phyloP scores from a whole-genome alignment of 2,329 filamentous ascomycete genomes.

The Rhexocercosporidium sp. region DNA sequence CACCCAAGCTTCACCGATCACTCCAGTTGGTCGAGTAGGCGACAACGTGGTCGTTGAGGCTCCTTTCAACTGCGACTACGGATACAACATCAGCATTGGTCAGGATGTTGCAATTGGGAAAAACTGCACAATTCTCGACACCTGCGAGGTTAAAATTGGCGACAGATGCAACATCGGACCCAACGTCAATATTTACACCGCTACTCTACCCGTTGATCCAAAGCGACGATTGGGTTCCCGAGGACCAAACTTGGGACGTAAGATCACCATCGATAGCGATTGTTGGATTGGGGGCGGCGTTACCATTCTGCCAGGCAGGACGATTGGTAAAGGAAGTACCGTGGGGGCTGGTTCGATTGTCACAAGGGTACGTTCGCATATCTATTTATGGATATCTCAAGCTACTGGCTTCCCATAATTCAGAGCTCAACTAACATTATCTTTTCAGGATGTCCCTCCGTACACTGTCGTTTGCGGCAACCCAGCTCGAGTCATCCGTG shows the following conservation, averaged over 20 bases:
- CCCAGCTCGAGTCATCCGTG: conserved; percentile 42
- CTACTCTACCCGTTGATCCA: conserved; percentile 74
- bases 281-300: conserved; percentile 68
- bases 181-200: conserved; percentile 85
- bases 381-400: neutral
- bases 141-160: conserved; percentile 82
- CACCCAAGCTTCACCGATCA: conserved; percentile 55
- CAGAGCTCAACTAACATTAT: neutral
- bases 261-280: conserved; percentile 77
- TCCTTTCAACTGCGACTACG: conserved; percentile 92
- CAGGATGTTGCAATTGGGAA: conserved; percentile 83
- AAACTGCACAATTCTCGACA: conserved; percentile 85
- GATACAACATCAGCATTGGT: conserved; percentile 90
- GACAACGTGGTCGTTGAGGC: conserved; percentile 79
- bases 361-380: conserved; percentile 51
- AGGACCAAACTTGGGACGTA: conserved; percentile 71
- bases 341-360: conserved; percentile 60
- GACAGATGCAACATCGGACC: conserved; percentile 78
- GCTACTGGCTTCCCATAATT: neutral
- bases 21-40: conserved; percentile 69
- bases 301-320: conserved; percentile 62
- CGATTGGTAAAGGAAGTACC: conserved; percentile 57
- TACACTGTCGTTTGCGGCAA: conserved; percentile 44
- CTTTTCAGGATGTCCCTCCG: conserved; percentile 41
- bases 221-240: conserved; percentile 75